These are phyloP conservation scores for Dioszegia aurantiaca DNA, from an alignment of 768 basidiomycete genomes.

Conservation along the genomic window DNA sequence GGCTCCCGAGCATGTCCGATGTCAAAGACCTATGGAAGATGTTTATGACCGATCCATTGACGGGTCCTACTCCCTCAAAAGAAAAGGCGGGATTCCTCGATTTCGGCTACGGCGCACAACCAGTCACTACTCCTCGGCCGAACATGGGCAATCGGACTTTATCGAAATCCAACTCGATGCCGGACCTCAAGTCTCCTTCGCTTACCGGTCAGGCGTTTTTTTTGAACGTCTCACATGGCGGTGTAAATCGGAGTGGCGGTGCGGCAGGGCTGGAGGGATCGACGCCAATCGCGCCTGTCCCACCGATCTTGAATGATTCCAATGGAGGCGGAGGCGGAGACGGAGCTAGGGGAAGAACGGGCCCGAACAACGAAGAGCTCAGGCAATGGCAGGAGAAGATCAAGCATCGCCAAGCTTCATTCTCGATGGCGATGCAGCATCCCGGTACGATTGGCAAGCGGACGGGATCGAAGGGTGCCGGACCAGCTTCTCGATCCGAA, in stretches of 20 bases:
- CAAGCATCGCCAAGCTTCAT: slow-evolving; percentile 30
- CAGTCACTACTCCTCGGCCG: slow-evolving; percentile 29
- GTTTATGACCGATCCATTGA: slow-evolving; percentile 46
- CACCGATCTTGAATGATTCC: background rate
- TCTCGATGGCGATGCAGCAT: slow-evolving; percentile 19
- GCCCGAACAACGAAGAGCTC: slow-evolving; percentile 3
- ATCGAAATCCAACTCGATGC: slow-evolving; percentile 46
- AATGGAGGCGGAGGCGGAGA: background rate
- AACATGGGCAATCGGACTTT: slow-evolving; percentile 32
- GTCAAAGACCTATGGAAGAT: slow-evolving; percentile 48
- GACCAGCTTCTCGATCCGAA: no score
- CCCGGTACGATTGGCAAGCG: slow-evolving; percentile 11
- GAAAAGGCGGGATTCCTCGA: slow-evolving; percentile 4
- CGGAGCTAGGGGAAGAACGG: background rate
- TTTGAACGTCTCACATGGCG: background rate
- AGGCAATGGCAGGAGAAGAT: slow-evolving; percentile 38
- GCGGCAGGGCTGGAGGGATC: background rate
- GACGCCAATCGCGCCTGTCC: no score
- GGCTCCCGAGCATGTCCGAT: slow-evolving; percentile 40
- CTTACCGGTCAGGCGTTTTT: background rate
- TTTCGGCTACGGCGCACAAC: background rate
- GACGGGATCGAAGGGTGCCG: background rate
- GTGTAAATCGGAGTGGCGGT: background rate
- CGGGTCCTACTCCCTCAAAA: slow-evolving; percentile 25
- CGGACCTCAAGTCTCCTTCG: slow-evolving; percentile 39